phyloP scores from a whole-genome alignment of 2,329 filamentous ascomycete species.

The Dryadomyces quercus-mongolicae region DNA sequence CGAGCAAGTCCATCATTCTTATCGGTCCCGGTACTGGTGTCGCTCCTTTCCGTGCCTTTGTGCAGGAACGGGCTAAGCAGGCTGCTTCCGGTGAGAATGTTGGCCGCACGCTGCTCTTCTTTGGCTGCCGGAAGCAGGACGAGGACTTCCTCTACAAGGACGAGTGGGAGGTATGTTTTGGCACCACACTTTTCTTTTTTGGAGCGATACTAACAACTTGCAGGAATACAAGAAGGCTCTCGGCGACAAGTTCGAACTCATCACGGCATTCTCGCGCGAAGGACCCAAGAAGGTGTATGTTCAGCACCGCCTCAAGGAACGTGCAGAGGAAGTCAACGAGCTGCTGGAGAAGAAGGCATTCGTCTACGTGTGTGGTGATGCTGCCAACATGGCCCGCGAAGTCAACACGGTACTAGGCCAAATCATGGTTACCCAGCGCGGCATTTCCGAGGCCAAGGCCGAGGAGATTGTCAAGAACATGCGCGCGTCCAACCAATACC shows the following conservation, averaged over 20 bases:
- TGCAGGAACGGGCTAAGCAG: constrained; percentile 83
- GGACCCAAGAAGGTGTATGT: constrained; percentile 86
- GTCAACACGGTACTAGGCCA: constrained; percentile 79
- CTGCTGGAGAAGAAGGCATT: constrained; percentile 79
- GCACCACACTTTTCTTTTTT: background rate
- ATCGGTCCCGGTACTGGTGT: constrained; percentile 93
- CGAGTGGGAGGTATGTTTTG: constrained; percentile 73
- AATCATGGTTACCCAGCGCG: constrained; percentile 75
- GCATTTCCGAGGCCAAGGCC: constrained; percentile 71
- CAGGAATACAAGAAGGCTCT: constrained; percentile 75
- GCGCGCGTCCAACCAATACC: constrained; percentile 90
- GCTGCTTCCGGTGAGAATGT: constrained; percentile 70
- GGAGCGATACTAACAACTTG: constrained; percentile 7
- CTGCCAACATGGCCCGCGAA: constrained; percentile 91
- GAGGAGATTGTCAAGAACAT: constrained; percentile 97
- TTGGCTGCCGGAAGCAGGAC: constrained; percentile 75
- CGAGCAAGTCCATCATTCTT: constrained; percentile 88
- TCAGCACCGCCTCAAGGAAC: constrained; percentile 80
- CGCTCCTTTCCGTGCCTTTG: constrained; percentile 87
- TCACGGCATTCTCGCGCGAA: constrained; percentile 94
- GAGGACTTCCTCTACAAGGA: constrained; percentile 89
- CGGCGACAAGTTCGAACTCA: constrained; percentile 78
- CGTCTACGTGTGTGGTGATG: constrained; percentile 97
- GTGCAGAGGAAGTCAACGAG: constrained; percentile 73
- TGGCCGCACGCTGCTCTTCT: constrained; percentile 84